Percentiles rank a stretch among this genome's conserved stretches.
phyloP scores from a whole-genome alignment of 208 protist genomes.

The Trypanosoma lewisi region DNA sequence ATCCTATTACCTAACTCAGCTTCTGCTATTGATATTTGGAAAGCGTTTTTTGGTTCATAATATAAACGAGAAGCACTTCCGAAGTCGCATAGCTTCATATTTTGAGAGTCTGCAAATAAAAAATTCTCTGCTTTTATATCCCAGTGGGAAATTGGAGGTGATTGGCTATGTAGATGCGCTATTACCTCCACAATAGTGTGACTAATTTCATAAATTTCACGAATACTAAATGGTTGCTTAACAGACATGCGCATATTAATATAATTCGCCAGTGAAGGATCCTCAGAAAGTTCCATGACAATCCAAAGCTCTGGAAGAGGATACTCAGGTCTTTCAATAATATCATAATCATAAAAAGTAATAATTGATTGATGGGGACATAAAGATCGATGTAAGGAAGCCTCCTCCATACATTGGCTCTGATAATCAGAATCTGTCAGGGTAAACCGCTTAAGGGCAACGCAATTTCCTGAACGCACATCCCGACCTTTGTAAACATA shows the following conservation, averaged over 20 bases:
- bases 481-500: constrained; percentile 52
- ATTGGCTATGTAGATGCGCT: constrained; percentile 62
- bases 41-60: constrained; percentile 59
- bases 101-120: constrained; percentile 50
- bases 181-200: constrained; percentile 53
- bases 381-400: constrained; percentile 22
- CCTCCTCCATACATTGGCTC: constrained; percentile 12
- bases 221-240: constrained; percentile 36
- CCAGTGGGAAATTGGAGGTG: constrained; percentile 89
- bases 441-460: constrained; percentile 26
- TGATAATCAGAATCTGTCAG: constrained; percentile 17
- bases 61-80: constrained; percentile 72
- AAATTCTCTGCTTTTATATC: constrained; percentile 94
- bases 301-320: constrained; percentile 69
- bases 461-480: constrained; percentile 8
- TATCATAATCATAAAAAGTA: constrained; percentile 25
- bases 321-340: constrained; percentile 3
- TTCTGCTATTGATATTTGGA: constrained; percentile 69
- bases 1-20: constrained; percentile 79
- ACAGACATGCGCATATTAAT: constrained; percentile 54
- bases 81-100: constrained; percentile 95
- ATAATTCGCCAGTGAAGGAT: constrained; percentile 60
- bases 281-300: constrained; percentile 67
- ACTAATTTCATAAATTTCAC: constrained; percentile 62
- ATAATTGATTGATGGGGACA: constrained; percentile 28